Evolutionary conservation across 2,329 filamentous ascomycete genomes (phyloP), one percentile per base, ranked within the genome.

Genomic region (Colletotrichum orchidophilum): DNA sequence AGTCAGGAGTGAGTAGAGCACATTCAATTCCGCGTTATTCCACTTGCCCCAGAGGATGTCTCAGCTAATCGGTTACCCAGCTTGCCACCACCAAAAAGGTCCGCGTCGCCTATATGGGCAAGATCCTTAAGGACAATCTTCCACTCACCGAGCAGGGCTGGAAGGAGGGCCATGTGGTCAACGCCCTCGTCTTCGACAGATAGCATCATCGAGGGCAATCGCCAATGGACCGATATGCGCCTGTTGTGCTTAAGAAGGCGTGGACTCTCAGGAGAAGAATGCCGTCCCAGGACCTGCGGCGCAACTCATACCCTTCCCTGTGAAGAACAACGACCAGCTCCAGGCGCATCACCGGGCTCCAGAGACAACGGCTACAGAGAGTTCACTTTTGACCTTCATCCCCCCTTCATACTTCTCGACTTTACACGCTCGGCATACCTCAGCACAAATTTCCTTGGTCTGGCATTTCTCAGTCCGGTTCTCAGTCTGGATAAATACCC

Each of bases 41-140:
- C 5, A 29, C 6, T 1, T 21, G 6, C 18, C 2, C 24, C 13
- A 2, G 5, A 39, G n/a, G 12, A 5, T 7, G 13, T 4, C 39
- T 5, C 50, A 12, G 15, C 59, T 64, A 15, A 57, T 63, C 12
- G 7, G 31, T 64, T 9, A 18, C 49, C 21, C 75, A 93, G 92
- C 83, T 95, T 35, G 80, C 87, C 2, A 78, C 84, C 8, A 84
- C 83, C 54, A 90, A 89, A 72, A 88, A 86, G 58, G 84, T 97
- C 61, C 90, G 90, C 64, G 88, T 97, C 70, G 91, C 90, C 24
- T 97, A 97, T 79, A 87, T 96, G 81, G 95, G 95, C 75, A 94
- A 91, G 78, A 89, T 95, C 61, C 87, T 97, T 55, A 90, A 91
- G 74, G 93, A 96, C 74, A 86, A 87, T 64, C 79, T 88, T 24